A percentile compares a stretch with the other conserved stretches of the same genome.
Conservation (phyloP, 208 protist genomes). For the Lotmaria passim region DNA sequence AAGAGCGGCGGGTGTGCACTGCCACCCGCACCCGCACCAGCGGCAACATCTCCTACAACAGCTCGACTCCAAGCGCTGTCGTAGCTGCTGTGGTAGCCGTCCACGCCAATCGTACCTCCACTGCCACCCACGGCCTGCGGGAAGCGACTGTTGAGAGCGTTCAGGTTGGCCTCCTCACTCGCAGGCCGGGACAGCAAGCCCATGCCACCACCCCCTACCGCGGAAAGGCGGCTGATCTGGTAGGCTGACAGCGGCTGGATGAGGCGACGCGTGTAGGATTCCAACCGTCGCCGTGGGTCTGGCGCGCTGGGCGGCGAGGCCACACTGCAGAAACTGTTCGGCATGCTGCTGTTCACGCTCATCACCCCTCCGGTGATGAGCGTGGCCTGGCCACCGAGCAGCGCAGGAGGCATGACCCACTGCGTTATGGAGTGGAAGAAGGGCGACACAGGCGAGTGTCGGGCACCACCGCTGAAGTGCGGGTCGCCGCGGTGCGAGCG, state of each 20-base stretch:
- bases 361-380: slow-evolving; percentile 11
- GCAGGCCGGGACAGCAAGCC: not conserved
- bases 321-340: slow-evolving; percentile 14
- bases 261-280: slow-evolving; percentile 12
- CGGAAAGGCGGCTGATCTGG: slow-evolving; percentile 9
- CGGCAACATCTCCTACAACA: not conserved
- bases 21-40: not conserved
- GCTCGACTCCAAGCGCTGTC: not conserved
- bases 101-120: not conserved
- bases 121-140: slow-evolving; percentile 7
- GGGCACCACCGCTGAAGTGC: slow-evolving; percentile 8
- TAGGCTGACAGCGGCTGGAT: not conserved
- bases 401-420: slow-evolving; percentile 15
- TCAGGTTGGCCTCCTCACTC: slow-evolving; percentile 16
- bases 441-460: slow-evolving; percentile 5
- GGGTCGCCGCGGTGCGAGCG: slow-evolving; percentile 3
- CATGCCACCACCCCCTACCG: not conserved
- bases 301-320: slow-evolving; percentile 11
- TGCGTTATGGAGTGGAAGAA: slow-evolving; percentile 13
- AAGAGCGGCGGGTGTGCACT: not conserved
- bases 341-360: slow-evolving; percentile 19
- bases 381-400: not conserved
- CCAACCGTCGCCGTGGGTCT: slow-evolving; percentile 8
- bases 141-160: slow-evolving; percentile 7
- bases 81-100: not conserved